Conservation (phyloP, 1,139 yeast species). For the Pichia sp. region DNA sequence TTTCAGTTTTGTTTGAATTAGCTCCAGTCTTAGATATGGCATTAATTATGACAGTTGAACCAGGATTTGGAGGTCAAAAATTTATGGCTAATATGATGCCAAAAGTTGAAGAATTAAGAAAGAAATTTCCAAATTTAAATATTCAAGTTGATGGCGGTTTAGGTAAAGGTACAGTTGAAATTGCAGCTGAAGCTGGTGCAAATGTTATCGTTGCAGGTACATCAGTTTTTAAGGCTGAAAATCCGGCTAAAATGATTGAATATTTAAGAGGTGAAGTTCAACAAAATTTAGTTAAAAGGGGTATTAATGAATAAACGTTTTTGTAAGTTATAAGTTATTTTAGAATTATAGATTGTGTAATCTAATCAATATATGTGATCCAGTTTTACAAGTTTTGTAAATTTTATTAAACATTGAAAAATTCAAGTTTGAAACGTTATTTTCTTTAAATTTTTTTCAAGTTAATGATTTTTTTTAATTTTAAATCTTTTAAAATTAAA, state of each 20-base stretch:
- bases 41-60: conserved; percentile 95
- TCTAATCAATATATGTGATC: too few relatives aligned
- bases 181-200: conserved; percentile 92
- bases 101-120: conserved; percentile 73
- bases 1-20: conserved; percentile 73
- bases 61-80: conserved; percentile 98
- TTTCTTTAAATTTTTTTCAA: too few relatives aligned
- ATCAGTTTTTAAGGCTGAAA: conserved; percentile 73
- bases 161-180: conserved; percentile 73
- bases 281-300: conserved; percentile 22
- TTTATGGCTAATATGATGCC: conserved; percentile 97
- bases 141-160: conserved; percentile 98
- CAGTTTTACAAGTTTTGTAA: too few relatives aligned
- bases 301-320: conserved; percentile 15
- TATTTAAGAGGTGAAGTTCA: conserved; percentile 59
- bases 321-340: background rate
- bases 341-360: too few relatives aligned
- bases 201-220: conserved; percentile 98
- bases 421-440: too few relatives aligned
- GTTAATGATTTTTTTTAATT: too few relatives aligned
- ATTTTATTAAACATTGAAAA: too few relatives aligned
- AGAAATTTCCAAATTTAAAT: conserved; percentile 63
- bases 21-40: conserved; percentile 77
- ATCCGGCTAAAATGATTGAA: conserved; percentile 67
- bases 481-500: too few relatives aligned